phyloP scores from a whole-genome alignment of 2,329 filamentous ascomycete species.

The Aspergillus vadensis region DNA sequence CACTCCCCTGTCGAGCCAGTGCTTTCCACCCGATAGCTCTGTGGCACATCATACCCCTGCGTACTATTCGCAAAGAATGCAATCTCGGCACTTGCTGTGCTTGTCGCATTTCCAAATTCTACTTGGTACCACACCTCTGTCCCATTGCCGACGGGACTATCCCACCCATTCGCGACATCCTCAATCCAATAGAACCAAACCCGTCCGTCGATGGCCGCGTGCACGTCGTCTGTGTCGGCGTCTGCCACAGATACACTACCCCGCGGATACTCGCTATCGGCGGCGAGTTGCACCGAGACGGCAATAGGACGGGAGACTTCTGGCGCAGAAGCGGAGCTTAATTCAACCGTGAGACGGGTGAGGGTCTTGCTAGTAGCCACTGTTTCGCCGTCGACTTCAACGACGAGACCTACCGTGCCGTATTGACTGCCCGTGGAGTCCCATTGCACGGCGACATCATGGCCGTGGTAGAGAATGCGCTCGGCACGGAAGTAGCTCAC shows the following conservation, averaged over 20 bases:
- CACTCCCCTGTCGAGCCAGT: slow-evolving; percentile 10
- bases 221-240: slow-evolving; percentile 12
- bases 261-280: slow-evolving; percentile 12
- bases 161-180: slow-evolving; percentile 25
- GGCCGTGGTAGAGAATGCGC: slow-evolving; percentile 46
- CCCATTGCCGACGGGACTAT: slow-evolving; percentile 21
- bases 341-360: slow-evolving; percentile 12
- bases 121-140: slow-evolving; percentile 24
- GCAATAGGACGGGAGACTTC: slow-evolving; percentile 16
- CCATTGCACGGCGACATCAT: slow-evolving; percentile 47
- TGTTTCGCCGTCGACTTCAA: slow-evolving; percentile 20
- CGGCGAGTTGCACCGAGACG: slow-evolving; percentile 18
- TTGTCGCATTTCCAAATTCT: slow-evolving; percentile 10
- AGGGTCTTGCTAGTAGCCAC: slow-evolving; percentile 13
- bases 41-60: slow-evolving; percentile 18
- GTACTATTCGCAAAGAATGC: slow-evolving; percentile 21
- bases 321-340: slow-evolving; percentile 8
- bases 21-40: slow-evolving; percentile 15
- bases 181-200: slow-evolving; percentile 23
- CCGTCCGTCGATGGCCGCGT: slow-evolving; percentile 23
- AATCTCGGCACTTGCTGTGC: slow-evolving; percentile 17
- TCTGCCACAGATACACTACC: slow-evolving; percentile 21
- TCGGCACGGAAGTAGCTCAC: slow-evolving; percentile 47
- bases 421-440: slow-evolving; percentile 28
- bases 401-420: slow-evolving; percentile 12